Base-by-base conservation (phyloP, 345 rosid genomes). In the Eucalyptus marginata region DNA sequence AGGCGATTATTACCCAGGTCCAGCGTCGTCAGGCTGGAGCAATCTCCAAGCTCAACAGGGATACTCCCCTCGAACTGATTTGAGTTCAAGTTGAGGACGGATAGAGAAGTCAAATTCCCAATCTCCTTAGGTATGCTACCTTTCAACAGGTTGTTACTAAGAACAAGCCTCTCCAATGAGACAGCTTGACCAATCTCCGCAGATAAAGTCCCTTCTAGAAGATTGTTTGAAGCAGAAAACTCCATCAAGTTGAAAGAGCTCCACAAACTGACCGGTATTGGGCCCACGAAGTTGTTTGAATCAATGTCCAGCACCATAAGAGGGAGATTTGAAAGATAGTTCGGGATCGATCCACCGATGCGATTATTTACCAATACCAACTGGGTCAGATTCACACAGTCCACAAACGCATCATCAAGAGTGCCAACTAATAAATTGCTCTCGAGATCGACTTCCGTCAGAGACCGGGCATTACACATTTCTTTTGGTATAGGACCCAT, bases 1-100 rank as follows among this genome's bases (percentile, higher is more conserved):
- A 98, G 94, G 90, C 89, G 91, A 93, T 98, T 98, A 88, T 92
- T 93, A 54, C 99, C 98, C 5, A 96, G 92, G 92, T 98, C 95
- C 94, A 98, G 76, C 14, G 99, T 95, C 89, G 98, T 95, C 46
- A 97, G 92, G 12, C 93, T 93, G 81, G 84, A 76, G 91, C 99
- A 98, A 49, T 93, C 91, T 3, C 98, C 98, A 4, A 98, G 93
- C 93, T 93, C 96, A 4, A 14, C 56, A 0, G 99, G 99, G 89
- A 97, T 95, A 52, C 52, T 71, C 29, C 99, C 97, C 46, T 92
- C 92, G n/a, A 98, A 90, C 87, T 89, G 87, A 91, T 98, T 98
- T 11, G 98, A 94, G 87, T 96, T 98, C 93, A 98, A 91, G 86
- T 92, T 93, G 44, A 98, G 92, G 89, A 95, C 93, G 5, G 97